Base-by-base conservation (phyloP, 164 flowering plant genomes). In the Vitis amurensis region DNA sequence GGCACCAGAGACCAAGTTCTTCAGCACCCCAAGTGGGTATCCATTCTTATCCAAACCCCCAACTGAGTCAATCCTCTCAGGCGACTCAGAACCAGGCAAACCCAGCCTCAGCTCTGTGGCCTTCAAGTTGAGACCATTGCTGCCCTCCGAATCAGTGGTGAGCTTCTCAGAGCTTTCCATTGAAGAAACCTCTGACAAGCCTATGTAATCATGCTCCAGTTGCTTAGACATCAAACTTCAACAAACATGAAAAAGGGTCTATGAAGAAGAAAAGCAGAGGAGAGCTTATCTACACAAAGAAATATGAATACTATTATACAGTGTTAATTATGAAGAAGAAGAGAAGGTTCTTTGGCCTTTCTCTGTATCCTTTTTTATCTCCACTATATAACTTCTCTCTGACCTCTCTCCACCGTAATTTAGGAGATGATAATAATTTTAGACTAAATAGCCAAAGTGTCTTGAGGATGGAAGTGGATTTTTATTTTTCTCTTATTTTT, bases 91-190 rank as follows among this genome's bases (percentile, higher is more conserved):
- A 16, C 98, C 98, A 17, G 98, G 98, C 63, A 89, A 76, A 2
- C 98, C 98, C 67, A 94, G 94, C 75, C 97, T 88, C 52, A 94
- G 82, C 81, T 94, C 97, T 5, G 98, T 94, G 62, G 90, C 90
- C 62, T 85, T 87, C 15, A 89, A 70, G 77, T 82, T 83, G 49
- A 87, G 68, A 71, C 72, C 79, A 19, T 56, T 63, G 4, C 14
- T 62, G 30, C 58, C 49, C 44, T 37, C 44, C 7, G 44, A 37
- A 37, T 66, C 80, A 31, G 55, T 64, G 12, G 61, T 75, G 71
- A 9, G 58, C 66, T 74, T 75, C 14, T 82, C 91, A 78, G 90
- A 80, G 76, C 69, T 73, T 55, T 76, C 88, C 84, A 79, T 76
- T n/a, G 85, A 64, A 69, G 88, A 59, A 80, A 72, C 71, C 74